These are phyloP conservation scores for Graphiopsis chlorocephala DNA, from an alignment of 2,329 filamentous ascomycete genomes.

Conservation along the genomic window DNA sequence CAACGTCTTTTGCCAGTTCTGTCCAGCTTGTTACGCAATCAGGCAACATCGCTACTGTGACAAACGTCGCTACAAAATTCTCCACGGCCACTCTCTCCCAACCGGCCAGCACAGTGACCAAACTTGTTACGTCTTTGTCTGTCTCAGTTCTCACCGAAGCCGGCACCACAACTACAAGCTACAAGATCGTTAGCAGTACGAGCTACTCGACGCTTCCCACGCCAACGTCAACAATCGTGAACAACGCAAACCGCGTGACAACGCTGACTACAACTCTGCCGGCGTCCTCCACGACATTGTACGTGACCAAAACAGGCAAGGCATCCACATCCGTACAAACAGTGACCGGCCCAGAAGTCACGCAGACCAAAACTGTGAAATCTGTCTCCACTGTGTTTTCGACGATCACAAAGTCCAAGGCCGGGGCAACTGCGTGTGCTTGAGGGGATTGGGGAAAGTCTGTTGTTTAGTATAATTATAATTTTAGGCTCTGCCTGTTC, in stretches of 20 bases:
- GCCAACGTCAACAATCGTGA: slow-evolving; percentile 16
- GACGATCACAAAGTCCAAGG: slow-evolving; percentile 23
- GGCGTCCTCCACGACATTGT: slow-evolving; percentile 18
- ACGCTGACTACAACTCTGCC: slow-evolving; percentile 27
- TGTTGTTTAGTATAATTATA: neutral
- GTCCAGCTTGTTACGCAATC: slow-evolving; percentile 20
- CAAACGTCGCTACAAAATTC: slow-evolving; percentile 13
- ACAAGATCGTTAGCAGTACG: slow-evolving; percentile 21
- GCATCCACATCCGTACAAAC: slow-evolving; percentile 16
- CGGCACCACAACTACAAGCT: slow-evolving; percentile 17
- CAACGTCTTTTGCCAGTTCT: slow-evolving; percentile 20
- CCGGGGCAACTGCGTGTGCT: slow-evolving; percentile 21
- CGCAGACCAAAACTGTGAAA: slow-evolving; percentile 24
- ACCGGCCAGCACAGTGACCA: slow-evolving; percentile 15
- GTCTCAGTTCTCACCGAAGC: slow-evolving; percentile 2
- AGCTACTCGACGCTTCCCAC: slow-evolving; percentile 15
- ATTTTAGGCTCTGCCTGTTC: neutral
- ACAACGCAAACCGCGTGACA: slow-evolving; percentile 20
- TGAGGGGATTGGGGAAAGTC: neutral
- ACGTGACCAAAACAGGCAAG: slow-evolving; percentile 18
- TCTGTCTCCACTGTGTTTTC: slow-evolving; percentile 20
- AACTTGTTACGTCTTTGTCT: slow-evolving; percentile 8
- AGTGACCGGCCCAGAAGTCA: slow-evolving; percentile 16
- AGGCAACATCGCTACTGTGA: slow-evolving; percentile 24
- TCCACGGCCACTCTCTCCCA: slow-evolving; percentile 9